Evolutionary conservation across 345 rosid species (phyloP).

Genomic region (Theobroma cacao): DNA sequence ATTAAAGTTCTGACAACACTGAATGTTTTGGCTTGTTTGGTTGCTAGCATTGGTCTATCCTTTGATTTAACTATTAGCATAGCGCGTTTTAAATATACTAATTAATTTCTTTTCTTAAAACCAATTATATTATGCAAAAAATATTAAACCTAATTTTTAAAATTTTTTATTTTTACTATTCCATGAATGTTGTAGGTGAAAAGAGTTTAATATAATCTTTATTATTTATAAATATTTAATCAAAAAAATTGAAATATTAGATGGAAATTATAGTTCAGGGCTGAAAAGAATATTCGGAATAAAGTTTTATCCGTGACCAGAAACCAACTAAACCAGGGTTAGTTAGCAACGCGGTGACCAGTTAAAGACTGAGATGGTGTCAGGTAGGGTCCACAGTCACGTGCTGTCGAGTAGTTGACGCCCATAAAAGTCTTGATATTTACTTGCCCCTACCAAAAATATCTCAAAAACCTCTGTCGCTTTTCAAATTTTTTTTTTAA

Average conservation of each 20-base stretch:
- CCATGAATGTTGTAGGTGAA: too few species aligned
- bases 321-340: not conserved
- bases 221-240: too few species aligned
- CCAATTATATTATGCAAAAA: too few species aligned
- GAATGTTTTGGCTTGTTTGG: not conserved
- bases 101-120: too few species aligned
- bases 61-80: not conserved
- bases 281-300: not conserved
- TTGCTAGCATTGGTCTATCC: not conserved
- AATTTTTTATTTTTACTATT: too few species aligned
- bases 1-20: not conserved
- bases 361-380: not conserved
- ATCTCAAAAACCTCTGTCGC: not conserved
- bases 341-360: not conserved
- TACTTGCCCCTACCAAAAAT: not conserved
- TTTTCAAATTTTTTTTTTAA: too few species aligned
- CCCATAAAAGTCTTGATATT: not conserved
- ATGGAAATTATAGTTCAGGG: too few species aligned
- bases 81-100: too few species aligned
- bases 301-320: not conserved
- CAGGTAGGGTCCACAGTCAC: constrained; percentile 3
- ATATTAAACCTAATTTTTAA: too few species aligned
- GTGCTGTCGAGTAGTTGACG: not conserved
- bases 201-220: too few species aligned
- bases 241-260: too few species aligned